phyloP scores from a whole-genome alignment of 1,139 yeast genomes.

The Debaryomycetaceae sp. region DNA sequence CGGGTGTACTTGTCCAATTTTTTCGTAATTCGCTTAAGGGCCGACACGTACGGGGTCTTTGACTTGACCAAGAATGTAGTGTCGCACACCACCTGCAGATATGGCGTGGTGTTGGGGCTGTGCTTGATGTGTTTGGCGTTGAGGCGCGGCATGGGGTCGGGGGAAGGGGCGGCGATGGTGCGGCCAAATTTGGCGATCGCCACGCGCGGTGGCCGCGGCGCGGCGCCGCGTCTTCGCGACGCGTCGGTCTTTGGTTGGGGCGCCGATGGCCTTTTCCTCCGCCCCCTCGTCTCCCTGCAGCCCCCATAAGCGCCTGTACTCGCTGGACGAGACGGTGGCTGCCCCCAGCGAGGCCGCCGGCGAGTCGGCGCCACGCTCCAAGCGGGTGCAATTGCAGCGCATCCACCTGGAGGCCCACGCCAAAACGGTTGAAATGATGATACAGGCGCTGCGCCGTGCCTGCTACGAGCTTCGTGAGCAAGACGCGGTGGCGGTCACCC shows the following conservation, averaged over 20 bases:
- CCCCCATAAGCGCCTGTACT: not conserved
- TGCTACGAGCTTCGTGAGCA: conserved; percentile 12
- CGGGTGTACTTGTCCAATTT: conserved; percentile 37
- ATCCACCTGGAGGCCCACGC: conserved; percentile 30
- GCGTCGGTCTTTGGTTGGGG: not conserved
- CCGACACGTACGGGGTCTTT: conserved; percentile 59
- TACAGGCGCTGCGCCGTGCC: conserved; percentile 20
- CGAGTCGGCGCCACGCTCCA: conserved; percentile 7
- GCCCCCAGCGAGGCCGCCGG: not conserved
- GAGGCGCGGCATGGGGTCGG: conserved; percentile 3
- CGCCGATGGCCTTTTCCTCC: not conserved
- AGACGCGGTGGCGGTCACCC: conserved; percentile 10
- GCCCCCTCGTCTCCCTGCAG: not conserved
- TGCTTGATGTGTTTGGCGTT: conserved; percentile 42
- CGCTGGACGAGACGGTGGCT: not conserved
- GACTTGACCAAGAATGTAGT: conserved; percentile 53
- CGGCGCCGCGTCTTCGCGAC: not conserved
- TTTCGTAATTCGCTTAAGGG: conserved; percentile 52
- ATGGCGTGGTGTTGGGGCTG: conserved; percentile 32
- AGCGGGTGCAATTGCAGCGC: conserved; percentile 21
- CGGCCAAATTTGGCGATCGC: not conserved
- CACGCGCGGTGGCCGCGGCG: not conserved
- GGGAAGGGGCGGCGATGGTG: not conserved
- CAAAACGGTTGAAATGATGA: conserved; percentile 26
- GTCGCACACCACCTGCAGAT: conserved; percentile 32